These are phyloP conservation scores for Hysterium pulicare DNA, from an alignment of 2,329 filamentous ascomycete species.

Conservation along the genomic window DNA sequence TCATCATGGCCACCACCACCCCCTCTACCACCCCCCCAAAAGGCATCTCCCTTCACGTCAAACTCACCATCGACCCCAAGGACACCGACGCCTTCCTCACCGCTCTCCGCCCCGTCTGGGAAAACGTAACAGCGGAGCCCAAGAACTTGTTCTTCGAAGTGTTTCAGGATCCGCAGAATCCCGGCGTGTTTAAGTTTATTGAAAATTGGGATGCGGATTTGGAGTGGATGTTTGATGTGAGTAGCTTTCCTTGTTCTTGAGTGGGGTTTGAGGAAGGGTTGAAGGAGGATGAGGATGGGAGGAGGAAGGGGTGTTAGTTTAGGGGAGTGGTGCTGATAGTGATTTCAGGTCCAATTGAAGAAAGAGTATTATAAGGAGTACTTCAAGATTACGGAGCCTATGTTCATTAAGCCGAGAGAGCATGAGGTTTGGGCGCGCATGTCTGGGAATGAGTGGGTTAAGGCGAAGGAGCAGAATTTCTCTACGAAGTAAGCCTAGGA, in stretches of 20 bases:
- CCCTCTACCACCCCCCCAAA: neutral
- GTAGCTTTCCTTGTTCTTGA: conserved; percentile 6
- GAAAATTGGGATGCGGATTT: conserved; percentile 19
- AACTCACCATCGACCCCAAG: conserved; percentile 22
- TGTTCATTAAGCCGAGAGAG: conserved; percentile 17
- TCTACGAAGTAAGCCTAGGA: too few relatives aligned
- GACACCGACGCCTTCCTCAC: conserved; percentile 28
- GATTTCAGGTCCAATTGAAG: conserved; percentile 14
- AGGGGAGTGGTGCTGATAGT: neutral
- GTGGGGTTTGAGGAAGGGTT: neutral
- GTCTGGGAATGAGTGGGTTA: conserved; percentile 14
- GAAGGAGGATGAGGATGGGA: neutral
- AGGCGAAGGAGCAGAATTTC: conserved; percentile 8
- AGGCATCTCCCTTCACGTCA: conserved; percentile 15
- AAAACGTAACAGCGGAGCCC: conserved; percentile 41
- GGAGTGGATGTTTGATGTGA: conserved; percentile 18
- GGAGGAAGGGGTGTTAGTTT: neutral
- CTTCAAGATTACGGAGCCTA: conserved; percentile 11
- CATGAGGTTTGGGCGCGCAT: conserved; percentile 15
- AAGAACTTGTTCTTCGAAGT: conserved; percentile 47
- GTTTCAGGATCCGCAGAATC: conserved; percentile 11
- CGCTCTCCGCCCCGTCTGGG: conserved; percentile 39
- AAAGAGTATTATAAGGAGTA: conserved; percentile 22
- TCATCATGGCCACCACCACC: neutral
- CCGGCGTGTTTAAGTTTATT: conserved; percentile 12